These are phyloP conservation scores for Physcia stellaris DNA, from an alignment of 495 filamentous ascomycete genomes.

Conservation along the genomic window DNA sequence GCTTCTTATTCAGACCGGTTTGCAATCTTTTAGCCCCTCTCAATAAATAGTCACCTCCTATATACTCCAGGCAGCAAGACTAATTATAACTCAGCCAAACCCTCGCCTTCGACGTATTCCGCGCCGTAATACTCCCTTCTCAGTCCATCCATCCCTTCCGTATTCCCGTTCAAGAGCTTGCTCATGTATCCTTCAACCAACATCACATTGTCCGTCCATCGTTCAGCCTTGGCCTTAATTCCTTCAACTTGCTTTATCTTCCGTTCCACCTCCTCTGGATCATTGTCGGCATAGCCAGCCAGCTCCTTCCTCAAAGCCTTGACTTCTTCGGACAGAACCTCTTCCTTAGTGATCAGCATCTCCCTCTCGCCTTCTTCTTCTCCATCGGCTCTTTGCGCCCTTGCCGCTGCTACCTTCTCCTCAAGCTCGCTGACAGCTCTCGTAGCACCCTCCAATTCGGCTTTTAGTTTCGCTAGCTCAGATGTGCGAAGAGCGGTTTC, in stretches of 20 bases:
- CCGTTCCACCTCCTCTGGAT: conserved; percentile 37
- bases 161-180: conserved; percentile 35
- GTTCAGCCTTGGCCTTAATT: conserved; percentile 33
- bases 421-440: conserved; percentile 24
- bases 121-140: conserved; percentile 45
- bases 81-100: conserved; percentile 42
- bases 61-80: no score
- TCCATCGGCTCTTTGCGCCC: conserved; percentile 27
- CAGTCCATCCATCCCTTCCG: conserved; percentile 34
- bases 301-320: conserved; percentile 28
- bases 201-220: conserved; percentile 52
- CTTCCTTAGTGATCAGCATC: conserved; percentile 4
- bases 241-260: conserved; percentile 34
- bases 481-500: conserved; percentile 39
- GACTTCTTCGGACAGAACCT: conserved; percentile 13
- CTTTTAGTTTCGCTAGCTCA: conserved; percentile 32
- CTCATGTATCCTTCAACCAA: conserved; percentile 47
- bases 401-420: conserved; percentile 28
- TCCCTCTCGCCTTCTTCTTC: conserved; percentile 23
- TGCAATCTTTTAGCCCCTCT: no score
- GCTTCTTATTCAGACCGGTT: no score
- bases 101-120: conserved; percentile 50
- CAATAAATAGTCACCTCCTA: no score
- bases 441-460: conserved; percentile 39
- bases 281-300: conserved; percentile 34